Evolutionary conservation across 129 eudicot genomes (phyloP), one percentile per base, ranked within the genome.

Genomic region (Scalesia atractyloides): DNA sequence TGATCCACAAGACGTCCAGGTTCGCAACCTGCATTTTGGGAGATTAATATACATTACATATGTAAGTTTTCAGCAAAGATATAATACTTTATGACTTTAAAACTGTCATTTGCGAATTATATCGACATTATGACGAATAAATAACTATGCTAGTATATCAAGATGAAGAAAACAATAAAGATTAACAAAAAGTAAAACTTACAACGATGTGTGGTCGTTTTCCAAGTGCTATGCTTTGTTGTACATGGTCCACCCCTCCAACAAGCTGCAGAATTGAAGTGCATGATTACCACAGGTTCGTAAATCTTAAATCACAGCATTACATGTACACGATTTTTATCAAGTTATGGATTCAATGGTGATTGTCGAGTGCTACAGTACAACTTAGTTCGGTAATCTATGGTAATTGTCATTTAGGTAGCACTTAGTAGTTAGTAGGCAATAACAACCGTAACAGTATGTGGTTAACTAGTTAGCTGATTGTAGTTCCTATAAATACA

Each of bases 1-100:
- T 94, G 98, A 81, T 94, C 98, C 65, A 87, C 63, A 19, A 94
- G 97, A 43, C 98, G 98, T 12, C 98, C 98, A 81, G 98, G 98
- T n/a, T 94, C 6, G 96, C 97, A 73, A 90, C 96, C 98, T 94
- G 69, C 69, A 87, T 65, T 6, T 15, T 67, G 17, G 47, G 19
- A 20, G 34, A 56, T 16, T 51, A 13, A 43, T 52, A 52, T 46
- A 61, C 52, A 56, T 43, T 26, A 46, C 13, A 30, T 10, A 39
- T 39, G 44, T 39, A 8, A 39, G 44, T 5, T 39, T 39, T 39
- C 44, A 5, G 10, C 9, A 39, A 41, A 2, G 3, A 36, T 12
- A 70, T 54, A 54, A 12, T 59, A 2, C 33, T 24, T 39, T 74
- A 8, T 0, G 4, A 68, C 5, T 26, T 1, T 67, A 19, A 13